Conservation (phyloP, 169 alveolate genomes). For the Cryptosporidium ryanae region DNA sequence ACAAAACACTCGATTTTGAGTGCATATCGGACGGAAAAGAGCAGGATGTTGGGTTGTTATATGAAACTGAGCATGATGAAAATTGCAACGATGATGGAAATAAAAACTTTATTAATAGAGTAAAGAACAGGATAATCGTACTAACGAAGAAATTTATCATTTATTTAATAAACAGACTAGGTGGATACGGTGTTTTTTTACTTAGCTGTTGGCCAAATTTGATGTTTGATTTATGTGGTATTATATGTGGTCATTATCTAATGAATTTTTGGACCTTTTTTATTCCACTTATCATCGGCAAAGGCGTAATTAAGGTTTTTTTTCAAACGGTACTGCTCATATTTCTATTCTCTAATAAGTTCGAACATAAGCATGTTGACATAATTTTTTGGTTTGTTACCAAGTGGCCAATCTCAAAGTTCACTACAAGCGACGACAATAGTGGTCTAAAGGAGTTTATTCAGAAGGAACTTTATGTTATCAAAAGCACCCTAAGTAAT, state of each 20-base stretch:
- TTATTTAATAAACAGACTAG: constrained; percentile 85
- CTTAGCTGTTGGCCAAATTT: constrained; percentile 90
- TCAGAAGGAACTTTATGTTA: constrained; percentile 29
- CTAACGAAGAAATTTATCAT: constrained; percentile 83
- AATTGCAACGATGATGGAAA: constrained; percentile 49
- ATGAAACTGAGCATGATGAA: constrained; percentile 15
- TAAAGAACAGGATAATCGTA: constrained; percentile 77
- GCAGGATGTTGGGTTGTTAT: not conserved
- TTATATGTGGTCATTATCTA: constrained; percentile 93
- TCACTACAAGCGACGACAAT: constrained; percentile 3
- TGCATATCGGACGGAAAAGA: not conserved
- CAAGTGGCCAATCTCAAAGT: constrained; percentile 37
- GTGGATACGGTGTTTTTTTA: constrained; percentile 87
- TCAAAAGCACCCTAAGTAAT: constrained; percentile 28
- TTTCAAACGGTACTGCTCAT: constrained; percentile 84
- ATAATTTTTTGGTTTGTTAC: constrained; percentile 60
- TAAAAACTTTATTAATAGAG: constrained; percentile 63
- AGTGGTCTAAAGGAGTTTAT: constrained; percentile 6
- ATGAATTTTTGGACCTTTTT: constrained; percentile 91
- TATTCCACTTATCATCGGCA: constrained; percentile 91
- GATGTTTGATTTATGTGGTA: constrained; percentile 90
- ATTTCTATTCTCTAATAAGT: constrained; percentile 82
- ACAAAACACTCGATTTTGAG: not conserved
- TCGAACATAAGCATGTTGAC: constrained; percentile 54
- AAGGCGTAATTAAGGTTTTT: constrained; percentile 89